Evolutionary conservation across 2,329 filamentous ascomycete genomes (phyloP), one percentile per base, ranked within the genome.

Genomic region (Fusarium metavorans): DNA sequence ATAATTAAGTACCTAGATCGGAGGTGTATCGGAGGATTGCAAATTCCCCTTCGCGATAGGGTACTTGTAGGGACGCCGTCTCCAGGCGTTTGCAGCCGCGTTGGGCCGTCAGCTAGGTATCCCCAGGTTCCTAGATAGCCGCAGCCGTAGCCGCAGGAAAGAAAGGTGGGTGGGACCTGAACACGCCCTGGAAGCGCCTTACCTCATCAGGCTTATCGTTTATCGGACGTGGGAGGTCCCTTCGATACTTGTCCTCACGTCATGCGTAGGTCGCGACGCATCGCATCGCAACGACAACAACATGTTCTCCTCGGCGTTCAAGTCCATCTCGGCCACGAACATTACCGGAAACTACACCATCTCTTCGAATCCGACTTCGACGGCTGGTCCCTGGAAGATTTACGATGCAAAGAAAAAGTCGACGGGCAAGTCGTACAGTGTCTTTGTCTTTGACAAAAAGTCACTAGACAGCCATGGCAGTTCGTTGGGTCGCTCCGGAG

Each of bases 321-420:
- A 98, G 85, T 97, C 96, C 74, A 96, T 98, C 83, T 93, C 92
- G 75, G 96, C 90, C 78, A 88, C 94, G 70, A 98, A 98, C 85
- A 98, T 99, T 85, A 92, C 92, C 69, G 92, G 93, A 81, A 97
- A 98, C 85, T 99, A 99, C 84, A 91, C 93, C 77, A 88, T 98
- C 75, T 92, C 94, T 25, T 88, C 92, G 30, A 91, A 90, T 69
- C 90, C 93, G 13, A 92, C 91, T n/a, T 93, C 95, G 61, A 91
- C 91, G 62, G 94, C 95, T 18, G 97, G 97, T 20, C 94, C 95
- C 68, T 99, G 97, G 97, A 97, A 95, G 86, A 97, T 99, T 80
- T 96, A 96, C 88, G 95, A 98, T 85, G 95, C 94, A 68, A 98
- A 97, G 87, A 97, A 97, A 86, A 98, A 98, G 85, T 95, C 93